A percentile compares a stretch with the other conserved stretches of the same genome.
Evolutionary conservation across 257 asterid species (phyloP).

Genomic region (Catharanthus roseus): DNA sequence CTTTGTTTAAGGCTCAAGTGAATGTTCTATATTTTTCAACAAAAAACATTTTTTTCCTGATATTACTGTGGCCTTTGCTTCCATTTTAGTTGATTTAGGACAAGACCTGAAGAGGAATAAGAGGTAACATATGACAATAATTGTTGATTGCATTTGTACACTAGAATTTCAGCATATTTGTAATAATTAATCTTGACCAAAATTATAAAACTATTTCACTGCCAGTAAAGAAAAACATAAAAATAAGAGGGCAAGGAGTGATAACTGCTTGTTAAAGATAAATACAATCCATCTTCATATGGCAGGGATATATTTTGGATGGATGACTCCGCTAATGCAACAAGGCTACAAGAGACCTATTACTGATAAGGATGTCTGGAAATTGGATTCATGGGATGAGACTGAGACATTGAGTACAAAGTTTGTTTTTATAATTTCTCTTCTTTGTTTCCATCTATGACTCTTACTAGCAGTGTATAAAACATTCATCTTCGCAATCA

Average conservation of each 20-base stretch:
- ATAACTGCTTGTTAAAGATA: background rate
- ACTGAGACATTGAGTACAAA: constrained; percentile 55
- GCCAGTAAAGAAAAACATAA: background rate
- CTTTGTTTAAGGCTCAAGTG: background rate
- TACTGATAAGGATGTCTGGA: constrained; percentile 79
- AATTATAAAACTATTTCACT: background rate
- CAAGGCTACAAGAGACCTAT: constrained; percentile 73
- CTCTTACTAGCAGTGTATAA: background rate
- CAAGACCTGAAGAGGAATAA: background rate
- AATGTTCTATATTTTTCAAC: background rate
- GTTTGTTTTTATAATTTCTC: constrained; percentile 24
- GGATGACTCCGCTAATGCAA: constrained; percentile 90
- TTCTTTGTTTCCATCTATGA: constrained; percentile 3
- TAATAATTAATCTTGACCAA: background rate
- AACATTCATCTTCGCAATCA: constrained; percentile 3
- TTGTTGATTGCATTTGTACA: background rate
- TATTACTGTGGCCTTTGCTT: background rate
- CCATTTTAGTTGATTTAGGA: background rate
- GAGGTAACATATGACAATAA: background rate
- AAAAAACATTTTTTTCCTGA: background rate
- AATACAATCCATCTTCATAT: background rate
- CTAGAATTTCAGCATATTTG: background rate
- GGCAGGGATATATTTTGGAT: constrained; percentile 58
- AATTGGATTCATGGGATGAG: constrained; percentile 82
- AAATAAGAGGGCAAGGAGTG: background rate